phyloP scores from a whole-genome alignment of 2,329 filamentous ascomycete species.

The Colletotrichum sp. region DNA sequence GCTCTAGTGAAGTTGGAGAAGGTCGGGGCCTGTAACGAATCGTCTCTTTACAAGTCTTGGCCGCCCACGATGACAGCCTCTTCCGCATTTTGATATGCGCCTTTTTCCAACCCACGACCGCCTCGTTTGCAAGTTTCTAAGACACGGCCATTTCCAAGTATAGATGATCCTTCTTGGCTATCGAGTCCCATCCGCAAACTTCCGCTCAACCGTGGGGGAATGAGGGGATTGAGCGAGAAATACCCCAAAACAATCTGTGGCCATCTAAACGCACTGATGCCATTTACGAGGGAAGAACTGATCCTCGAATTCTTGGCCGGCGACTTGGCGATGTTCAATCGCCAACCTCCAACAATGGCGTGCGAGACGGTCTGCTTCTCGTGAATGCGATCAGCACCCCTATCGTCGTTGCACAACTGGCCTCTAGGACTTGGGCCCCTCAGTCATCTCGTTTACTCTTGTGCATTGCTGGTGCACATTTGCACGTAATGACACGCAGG shows the following conservation, averaged over 20 bases:
- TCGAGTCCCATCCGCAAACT: conserved; percentile 4
- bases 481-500: neutral
- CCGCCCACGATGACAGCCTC: neutral
- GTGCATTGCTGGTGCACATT: neutral
- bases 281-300: neutral
- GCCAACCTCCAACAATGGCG: neutral
- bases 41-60: conserved; percentile 6
- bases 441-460: neutral
- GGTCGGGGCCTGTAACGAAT: neutral
- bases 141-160: conserved; percentile 14
- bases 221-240: neutral
- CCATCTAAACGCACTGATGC: neutral
- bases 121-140: conserved; percentile 9
- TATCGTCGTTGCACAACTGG: neutral
- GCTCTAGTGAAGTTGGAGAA: conserved; percentile 11
- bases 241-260: neutral
- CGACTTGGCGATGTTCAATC: neutral
- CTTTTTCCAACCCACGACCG: conserved; percentile 10
- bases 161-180: conserved; percentile 16
- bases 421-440: neutral
- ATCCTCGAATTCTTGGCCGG: conserved; percentile 6
- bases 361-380: neutral
- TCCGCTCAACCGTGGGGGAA: conserved; percentile 5
- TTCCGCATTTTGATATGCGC: conserved; percentile 1
- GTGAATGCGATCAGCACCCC: neutral